Conservation (phyloP, 345 rosid genomes). For the Draba incana region DNA sequence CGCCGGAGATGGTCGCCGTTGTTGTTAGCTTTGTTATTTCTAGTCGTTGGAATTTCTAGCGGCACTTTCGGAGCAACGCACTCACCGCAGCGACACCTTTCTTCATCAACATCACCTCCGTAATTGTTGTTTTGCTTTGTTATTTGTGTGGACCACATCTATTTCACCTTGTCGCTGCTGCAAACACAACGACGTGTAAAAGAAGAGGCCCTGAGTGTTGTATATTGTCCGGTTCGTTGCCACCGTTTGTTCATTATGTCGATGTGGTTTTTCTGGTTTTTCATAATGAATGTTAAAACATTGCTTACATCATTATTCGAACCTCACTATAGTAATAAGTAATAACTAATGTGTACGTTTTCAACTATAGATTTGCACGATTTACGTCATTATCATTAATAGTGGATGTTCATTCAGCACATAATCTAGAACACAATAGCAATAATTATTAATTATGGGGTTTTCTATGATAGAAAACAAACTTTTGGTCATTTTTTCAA, state of each 20-base stretch:
- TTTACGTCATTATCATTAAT: conserved; percentile 16
- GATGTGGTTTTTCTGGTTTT: conserved; percentile 1
- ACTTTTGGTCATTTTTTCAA: not conserved
- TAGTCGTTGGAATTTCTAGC: too few species aligned
- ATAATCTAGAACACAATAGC: not conserved
- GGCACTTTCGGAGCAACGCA: too few species aligned
- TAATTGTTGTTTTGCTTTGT: too few species aligned
- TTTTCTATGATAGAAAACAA: not conserved
- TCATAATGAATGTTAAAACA: not conserved
- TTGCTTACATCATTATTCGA: conserved; percentile 4
- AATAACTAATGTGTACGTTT: not conserved
- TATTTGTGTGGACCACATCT: too few species aligned
- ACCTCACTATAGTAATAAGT: conserved; percentile 2
- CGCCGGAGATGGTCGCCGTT: too few species aligned
- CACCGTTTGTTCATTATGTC: conserved; percentile 20
- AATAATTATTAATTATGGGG: not conserved
- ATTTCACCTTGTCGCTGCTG: too few species aligned
- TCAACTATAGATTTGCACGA: conserved; percentile 8
- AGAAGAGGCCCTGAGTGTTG: not conserved
- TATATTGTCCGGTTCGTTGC: conserved; percentile 1
- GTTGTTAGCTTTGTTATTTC: too few species aligned
- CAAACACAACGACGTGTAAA: too few species aligned
- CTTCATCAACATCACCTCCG: too few species aligned
- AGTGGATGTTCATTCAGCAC: conserved; percentile 16
- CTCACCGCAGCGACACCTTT: too few species aligned